Percentiles rank a stretch among this genome's conserved stretches.
phyloP scores from a whole-genome alignment of 2,329 filamentous ascomycete species.

The Alternaria burnsii region DNA sequence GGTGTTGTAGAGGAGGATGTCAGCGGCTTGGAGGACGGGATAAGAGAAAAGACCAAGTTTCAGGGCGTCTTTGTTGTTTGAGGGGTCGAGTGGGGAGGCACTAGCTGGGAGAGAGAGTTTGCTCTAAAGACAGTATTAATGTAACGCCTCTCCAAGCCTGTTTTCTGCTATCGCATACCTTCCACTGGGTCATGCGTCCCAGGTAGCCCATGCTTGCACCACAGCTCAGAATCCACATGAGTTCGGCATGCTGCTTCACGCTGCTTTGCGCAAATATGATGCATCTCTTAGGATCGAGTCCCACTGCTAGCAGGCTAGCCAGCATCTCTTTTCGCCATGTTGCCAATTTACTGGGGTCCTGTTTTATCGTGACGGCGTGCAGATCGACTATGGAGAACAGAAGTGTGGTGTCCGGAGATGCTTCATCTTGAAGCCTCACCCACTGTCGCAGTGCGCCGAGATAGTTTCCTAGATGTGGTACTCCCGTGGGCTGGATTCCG shows the following conservation, averaged over 20 bases:
- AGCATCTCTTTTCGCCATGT: conserved; percentile 76
- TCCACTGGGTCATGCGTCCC: conserved; percentile 99
- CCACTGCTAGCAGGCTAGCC: conserved; percentile 82
- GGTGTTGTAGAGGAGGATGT: conserved; percentile 84
- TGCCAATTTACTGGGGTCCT: conserved; percentile 68
- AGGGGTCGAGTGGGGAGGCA: conserved; percentile 63
- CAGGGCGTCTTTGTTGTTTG: conserved; percentile 64
- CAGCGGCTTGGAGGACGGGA: conserved; percentile 92
- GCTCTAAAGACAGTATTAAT: conserved; percentile 52
- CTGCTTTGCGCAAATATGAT: conserved; percentile 84
- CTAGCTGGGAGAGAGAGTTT: conserved; percentile 73
- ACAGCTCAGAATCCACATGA: conserved; percentile 97
- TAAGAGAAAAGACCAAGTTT: conserved; percentile 96
- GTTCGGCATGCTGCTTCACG: conserved; percentile 80
- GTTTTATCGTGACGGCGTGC: conserved; percentile 83
- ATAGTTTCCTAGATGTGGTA: conserved; percentile 96
- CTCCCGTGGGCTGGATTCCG: conserved; percentile 93
- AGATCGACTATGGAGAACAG: conserved; percentile 92
- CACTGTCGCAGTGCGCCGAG: conserved; percentile 88
- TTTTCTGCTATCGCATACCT: conserved; percentile 64
- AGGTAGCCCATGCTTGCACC: conserved; percentile 91
- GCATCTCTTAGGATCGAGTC: conserved; percentile 78
- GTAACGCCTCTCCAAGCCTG: not conserved
- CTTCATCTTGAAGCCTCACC: conserved; percentile 78
- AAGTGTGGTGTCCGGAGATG: conserved; percentile 66